phyloP scores from a whole-genome alignment of 768 basidiomycete species.

The Collybia mongolica region DNA sequence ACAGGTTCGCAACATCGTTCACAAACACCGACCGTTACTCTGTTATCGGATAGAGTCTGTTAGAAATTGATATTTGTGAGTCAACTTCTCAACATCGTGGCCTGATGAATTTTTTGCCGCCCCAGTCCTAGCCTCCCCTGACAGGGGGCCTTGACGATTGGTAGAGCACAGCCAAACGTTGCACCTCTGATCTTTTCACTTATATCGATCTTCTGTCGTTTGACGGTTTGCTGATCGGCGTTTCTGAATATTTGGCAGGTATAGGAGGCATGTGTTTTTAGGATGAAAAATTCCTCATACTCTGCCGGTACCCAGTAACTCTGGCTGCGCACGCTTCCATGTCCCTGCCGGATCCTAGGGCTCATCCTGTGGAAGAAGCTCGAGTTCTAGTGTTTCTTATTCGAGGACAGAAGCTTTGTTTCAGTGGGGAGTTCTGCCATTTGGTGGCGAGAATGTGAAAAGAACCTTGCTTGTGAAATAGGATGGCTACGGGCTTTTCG shows the following conservation, averaged over 20 bases:
- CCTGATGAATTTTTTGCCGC: conserved; percentile 17
- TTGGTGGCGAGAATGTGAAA: not conserved
- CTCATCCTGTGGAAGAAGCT: not conserved
- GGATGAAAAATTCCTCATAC: not conserved
- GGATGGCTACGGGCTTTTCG: not conserved
- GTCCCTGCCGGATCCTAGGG: not conserved
- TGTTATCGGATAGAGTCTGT: too few species aligned
- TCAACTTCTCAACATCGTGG: too few species aligned
- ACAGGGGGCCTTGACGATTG: conserved; percentile 15
- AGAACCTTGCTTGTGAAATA: not conserved
- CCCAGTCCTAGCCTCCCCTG: conserved; percentile 18
- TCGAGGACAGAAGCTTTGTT: not conserved
- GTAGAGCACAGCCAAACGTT: conserved; percentile 23
- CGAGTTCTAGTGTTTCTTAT: too few species aligned
- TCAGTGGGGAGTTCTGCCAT: not conserved
- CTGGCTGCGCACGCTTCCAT: too few species aligned
- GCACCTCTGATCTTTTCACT: conserved; percentile 14
- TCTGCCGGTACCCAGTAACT: not conserved
- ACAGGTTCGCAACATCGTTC: too few species aligned
- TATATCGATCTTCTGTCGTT: not conserved
- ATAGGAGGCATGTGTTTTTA: not conserved
- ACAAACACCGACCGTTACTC: too few species aligned
- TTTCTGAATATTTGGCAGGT: conserved; percentile 1
- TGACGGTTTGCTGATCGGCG: conserved; percentile 4
- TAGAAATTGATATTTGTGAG: too few species aligned